Percentiles rank a stretch among this genome's conserved stretches.
Evolutionary conservation across 176 grass and related monocot species (phyloP).

Genomic region (Oryza officinalis): DNA sequence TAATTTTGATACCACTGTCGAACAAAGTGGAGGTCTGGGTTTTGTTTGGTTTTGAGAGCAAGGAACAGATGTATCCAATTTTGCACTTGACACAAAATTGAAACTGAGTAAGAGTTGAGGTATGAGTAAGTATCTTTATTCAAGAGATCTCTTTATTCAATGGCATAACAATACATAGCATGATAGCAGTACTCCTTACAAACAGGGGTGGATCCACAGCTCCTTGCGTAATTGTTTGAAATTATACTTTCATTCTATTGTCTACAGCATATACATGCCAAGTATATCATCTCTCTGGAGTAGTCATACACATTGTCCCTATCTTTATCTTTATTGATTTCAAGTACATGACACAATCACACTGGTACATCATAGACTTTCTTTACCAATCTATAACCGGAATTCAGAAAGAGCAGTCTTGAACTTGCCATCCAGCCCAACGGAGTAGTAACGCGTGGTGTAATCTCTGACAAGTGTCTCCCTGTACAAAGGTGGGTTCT

Average conservation of each 20-base stretch:
- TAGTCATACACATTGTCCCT: too few relatives aligned
- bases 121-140: neutral
- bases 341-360: neutral
- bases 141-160: too few relatives aligned
- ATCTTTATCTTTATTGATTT: too few relatives aligned
- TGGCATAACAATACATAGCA: neutral
- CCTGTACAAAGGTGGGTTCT: conserved; percentile 43
- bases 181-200: neutral
- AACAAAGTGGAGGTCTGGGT: too few relatives aligned
- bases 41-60: neutral
- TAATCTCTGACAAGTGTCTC: conserved; percentile 50
- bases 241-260: neutral
- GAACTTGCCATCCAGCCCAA: conserved; percentile 38
- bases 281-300: neutral
- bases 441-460: conserved; percentile 11
- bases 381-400: conserved; percentile 31
- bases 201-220: too few relatives aligned
- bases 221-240: neutral
- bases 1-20: too few relatives aligned
- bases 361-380: too few relatives aligned
- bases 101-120: neutral
- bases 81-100: neutral
- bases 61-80: neutral
- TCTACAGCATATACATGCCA: neutral
- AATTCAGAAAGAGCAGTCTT: conserved; percentile 45